Conservation (phyloP, 2,329 filamentous ascomycete genomes). For the Zymoseptoria passerinii region DNA sequence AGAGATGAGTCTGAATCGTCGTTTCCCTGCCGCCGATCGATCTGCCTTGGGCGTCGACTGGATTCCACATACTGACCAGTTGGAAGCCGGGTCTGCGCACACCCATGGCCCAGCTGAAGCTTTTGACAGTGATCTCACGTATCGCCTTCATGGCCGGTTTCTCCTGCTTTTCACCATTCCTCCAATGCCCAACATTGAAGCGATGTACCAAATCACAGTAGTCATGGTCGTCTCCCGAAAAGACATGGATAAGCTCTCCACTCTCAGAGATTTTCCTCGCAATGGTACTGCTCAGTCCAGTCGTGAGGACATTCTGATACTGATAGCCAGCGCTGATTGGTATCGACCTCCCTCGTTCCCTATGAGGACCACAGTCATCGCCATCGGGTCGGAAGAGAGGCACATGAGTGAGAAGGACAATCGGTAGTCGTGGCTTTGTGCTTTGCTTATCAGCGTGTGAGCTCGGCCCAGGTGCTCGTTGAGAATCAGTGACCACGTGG, state of each 20-base stretch:
- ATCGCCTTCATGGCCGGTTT: conserved; percentile 44
- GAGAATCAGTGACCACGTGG: conserved; percentile 29
- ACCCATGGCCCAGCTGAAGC: conserved; percentile 92
- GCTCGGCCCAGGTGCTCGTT: conserved; percentile 25
- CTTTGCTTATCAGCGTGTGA: conserved; percentile 2
- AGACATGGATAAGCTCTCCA: conserved; percentile 75
- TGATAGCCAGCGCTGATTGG: conserved; percentile 75
- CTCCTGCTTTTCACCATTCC: conserved; percentile 32
- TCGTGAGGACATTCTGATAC: conserved; percentile 87
- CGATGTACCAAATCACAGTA: conserved; percentile 87
- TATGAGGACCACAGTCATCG: conserved; percentile 77
- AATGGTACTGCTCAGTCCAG: conserved; percentile 65
- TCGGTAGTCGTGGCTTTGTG: conserved; percentile 57
- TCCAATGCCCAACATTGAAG: conserved; percentile 22
- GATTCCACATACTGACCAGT: conserved; percentile 87
- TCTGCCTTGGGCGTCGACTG: conserved; percentile 51
- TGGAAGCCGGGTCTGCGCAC: conserved; percentile 80
- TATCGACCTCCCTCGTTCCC: conserved; percentile 82
- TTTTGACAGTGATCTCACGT: conserved; percentile 88
- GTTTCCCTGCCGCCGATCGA: conserved; percentile 24
- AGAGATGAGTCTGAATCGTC: conserved; percentile 83
- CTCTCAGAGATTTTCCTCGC: conserved; percentile 53
- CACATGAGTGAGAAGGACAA: conserved; percentile 83
- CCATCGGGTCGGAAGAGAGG: conserved; percentile 75
- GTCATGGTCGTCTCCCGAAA: conserved; percentile 95